These are phyloP conservation scores for Medicago arabica DNA, from an alignment of 306 rosid genomes.

Conservation along the genomic window DNA sequence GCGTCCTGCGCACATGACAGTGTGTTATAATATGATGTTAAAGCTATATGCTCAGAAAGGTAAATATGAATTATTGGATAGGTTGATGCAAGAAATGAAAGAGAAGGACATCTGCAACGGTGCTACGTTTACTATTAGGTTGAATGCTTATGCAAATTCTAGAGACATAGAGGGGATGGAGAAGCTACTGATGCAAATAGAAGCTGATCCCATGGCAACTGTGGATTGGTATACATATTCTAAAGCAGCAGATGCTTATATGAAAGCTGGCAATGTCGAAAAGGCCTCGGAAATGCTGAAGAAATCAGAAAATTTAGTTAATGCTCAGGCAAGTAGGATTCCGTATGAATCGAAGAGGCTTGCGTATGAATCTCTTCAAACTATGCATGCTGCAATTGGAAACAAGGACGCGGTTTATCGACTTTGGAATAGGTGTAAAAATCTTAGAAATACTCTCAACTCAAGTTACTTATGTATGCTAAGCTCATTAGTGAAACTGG, in stretches of 20 bases:
- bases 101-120: conserved; percentile 51
- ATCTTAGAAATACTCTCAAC: conserved; percentile 22
- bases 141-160: conserved; percentile 55
- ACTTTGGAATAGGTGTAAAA: conserved; percentile 58
- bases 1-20: conserved; percentile 36
- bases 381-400: conserved; percentile 54
- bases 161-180: conserved; percentile 58
- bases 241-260: conserved; percentile 62
- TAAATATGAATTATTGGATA: conserved; percentile 57
- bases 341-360: conserved; percentile 52
- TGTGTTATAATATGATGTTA: conserved; percentile 60
- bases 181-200: conserved; percentile 63
- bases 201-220: conserved; percentile 53
- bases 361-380: conserved; percentile 58
- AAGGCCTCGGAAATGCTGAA: conserved; percentile 50
- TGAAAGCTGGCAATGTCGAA: conserved; percentile 56
- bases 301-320: conserved; percentile 54
- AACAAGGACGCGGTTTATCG: conserved; percentile 68
- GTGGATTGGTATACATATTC: conserved; percentile 57
- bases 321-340: conserved; percentile 23
- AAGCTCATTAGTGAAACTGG: conserved; percentile 66
- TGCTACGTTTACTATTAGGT: conserved; percentile 51
- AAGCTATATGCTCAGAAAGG: conserved; percentile 62
- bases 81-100: conserved; percentile 61
- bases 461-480: conserved; percentile 60